phyloP scores from a whole-genome alignment of 495 filamentous ascomycete species.

The Talaromyces stipitatus region DNA sequence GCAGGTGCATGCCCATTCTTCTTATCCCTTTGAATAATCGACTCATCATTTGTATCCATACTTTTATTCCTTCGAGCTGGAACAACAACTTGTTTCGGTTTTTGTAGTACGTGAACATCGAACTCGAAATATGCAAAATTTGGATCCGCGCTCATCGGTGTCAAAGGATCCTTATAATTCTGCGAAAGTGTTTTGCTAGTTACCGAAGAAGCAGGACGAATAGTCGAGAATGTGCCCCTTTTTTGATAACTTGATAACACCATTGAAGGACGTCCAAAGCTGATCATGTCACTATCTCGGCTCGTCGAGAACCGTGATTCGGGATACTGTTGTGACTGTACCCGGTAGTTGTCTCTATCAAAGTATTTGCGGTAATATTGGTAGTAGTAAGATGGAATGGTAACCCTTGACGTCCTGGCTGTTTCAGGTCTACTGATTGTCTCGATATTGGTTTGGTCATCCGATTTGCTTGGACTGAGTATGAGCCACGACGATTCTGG shows the following conservation, averaged over 20 bases:
- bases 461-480: background rate
- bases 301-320: background rate
- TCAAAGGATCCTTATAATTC: background rate
- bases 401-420: background rate
- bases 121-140: background rate
- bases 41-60: background rate
- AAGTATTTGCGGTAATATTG: background rate
- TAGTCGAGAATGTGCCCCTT: too few species aligned
- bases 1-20: background rate
- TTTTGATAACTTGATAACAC: background rate
- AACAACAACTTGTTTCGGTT: background rate
- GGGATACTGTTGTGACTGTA: background rate
- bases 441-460: background rate
- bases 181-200: background rate
- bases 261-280: background rate
- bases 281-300: background rate
- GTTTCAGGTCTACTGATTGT: background rate
- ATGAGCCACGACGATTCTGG: background rate
- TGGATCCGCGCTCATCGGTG: background rate
- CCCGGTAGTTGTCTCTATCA: background rate
- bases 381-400: conserved; percentile 4
- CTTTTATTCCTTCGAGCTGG: background rate
- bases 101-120: background rate
- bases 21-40: background rate
- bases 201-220: background rate